These are phyloP conservation scores for Podospora sp. DNA, from an alignment of 495 filamentous ascomycete species.

Conservation along the genomic window DNA sequence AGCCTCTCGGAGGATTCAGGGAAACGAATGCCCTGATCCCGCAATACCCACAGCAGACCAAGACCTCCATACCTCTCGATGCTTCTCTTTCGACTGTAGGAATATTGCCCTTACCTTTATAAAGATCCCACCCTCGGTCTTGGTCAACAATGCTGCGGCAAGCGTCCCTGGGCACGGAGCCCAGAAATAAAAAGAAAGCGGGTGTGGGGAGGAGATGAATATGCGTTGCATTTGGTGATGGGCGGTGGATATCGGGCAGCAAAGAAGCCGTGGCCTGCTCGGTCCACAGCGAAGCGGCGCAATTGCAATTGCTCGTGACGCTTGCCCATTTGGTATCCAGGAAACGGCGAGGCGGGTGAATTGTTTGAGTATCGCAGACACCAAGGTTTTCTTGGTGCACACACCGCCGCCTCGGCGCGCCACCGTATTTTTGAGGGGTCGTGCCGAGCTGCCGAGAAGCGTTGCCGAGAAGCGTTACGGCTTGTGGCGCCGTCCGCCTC, in stretches of 20 bases:
- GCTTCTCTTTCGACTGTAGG: slow-evolving; percentile 16
- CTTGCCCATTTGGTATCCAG: background rate
- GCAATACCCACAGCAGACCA: slow-evolving; percentile 6
- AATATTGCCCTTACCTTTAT: slow-evolving; percentile 24
- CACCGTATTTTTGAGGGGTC: background rate
- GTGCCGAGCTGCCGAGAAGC: background rate
- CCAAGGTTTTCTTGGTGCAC: background rate
- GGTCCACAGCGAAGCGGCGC: background rate
- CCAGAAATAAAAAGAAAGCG: background rate
- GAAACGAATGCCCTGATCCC: background rate
- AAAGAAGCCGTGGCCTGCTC: background rate
- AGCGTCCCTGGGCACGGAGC: background rate
- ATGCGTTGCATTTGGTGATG: slow-evolving; percentile 11
- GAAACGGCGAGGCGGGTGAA: background rate
- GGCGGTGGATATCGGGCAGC: background rate
- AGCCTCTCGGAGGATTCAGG: background rate
- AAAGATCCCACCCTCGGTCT: slow-evolving; percentile 4
- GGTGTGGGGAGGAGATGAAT: background rate
- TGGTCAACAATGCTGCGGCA: slow-evolving; percentile 3
- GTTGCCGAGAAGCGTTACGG: background rate
- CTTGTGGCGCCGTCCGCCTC: background rate
- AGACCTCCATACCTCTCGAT: background rate
- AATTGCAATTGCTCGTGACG: background rate
- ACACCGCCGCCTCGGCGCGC: background rate
- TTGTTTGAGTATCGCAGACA: background rate